Percentiles rank a stretch among this genome's conserved stretches.
These are phyloP conservation scores for Chlorella ohadii DNA, from an alignment of 139 green algal species.

Conservation along the genomic window DNA sequence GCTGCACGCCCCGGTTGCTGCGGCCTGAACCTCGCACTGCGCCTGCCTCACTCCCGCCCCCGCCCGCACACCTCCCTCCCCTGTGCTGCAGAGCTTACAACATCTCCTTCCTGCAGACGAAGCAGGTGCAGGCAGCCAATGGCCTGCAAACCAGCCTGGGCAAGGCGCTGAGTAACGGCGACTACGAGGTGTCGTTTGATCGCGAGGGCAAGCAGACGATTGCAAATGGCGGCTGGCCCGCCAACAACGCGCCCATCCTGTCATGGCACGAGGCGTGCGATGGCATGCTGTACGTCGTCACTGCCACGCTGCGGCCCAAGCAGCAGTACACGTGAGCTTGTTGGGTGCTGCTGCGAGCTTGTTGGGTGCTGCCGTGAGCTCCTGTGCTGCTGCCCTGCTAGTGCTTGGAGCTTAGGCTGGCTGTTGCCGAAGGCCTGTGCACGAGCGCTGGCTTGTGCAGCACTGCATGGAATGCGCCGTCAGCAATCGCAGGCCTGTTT, in stretches of 20 bases:
- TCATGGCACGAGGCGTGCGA: slow-evolving; percentile 2
- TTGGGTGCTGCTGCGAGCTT: not conserved
- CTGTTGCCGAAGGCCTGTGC: no score
- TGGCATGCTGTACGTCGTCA: slow-evolving; percentile 12
- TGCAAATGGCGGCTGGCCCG: slow-evolving; percentile 27
- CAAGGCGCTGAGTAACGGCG: not conserved
- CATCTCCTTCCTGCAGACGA: not conserved
- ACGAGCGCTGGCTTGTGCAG: no score
- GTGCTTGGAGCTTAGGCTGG: no score
- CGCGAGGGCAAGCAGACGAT: not conserved
- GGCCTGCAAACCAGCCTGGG: slow-evolving; percentile 14
- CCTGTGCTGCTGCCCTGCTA: no score
- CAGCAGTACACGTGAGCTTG: not conserved
- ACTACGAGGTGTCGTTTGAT: not conserved
- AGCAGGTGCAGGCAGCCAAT: not conserved
- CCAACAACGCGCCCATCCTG: slow-evolving; percentile 12
- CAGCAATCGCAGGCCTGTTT: no score
- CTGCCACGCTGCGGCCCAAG: no score
- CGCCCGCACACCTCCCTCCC: no score
- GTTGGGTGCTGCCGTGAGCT: no score
- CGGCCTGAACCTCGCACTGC: no score
- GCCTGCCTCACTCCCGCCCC: no score
- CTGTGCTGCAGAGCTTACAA: slow-evolving; percentile 1
- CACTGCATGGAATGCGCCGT: no score
- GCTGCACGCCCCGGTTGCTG: no score